Percentiles rank a stretch among this genome's conserved stretches.
These are phyloP conservation scores for Solanum hybrid DNA, from an alignment of 305 asterid species.

Conservation along the genomic window DNA sequence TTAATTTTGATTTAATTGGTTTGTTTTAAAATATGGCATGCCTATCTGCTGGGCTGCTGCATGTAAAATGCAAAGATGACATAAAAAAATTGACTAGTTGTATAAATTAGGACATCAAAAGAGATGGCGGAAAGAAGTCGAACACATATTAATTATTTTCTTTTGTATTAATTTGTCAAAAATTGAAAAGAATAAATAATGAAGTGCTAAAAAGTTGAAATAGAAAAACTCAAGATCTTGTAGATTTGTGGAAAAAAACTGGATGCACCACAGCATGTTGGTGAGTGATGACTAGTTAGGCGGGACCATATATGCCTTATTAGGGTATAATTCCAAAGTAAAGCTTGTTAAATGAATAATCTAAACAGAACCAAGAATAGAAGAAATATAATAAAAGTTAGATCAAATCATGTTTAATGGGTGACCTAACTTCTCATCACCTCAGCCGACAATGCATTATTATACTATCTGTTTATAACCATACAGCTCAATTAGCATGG, in stretches of 20 bases:
- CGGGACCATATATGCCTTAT: not conserved
- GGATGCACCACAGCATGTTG: not conserved
- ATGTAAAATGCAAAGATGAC: not conserved
- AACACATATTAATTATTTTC: not conserved
- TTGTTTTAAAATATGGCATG: not conserved
- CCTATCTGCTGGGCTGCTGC: constrained; percentile 4
- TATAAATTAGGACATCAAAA: not conserved
- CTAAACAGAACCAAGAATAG: not conserved
- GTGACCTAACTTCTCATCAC: constrained; percentile 61
- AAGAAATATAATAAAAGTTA: not conserved
- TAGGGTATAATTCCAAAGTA: not conserved
- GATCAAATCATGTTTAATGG: constrained; percentile 10
- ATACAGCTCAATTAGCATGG: not conserved
- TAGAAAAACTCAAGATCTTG: not conserved
- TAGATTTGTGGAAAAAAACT: not conserved
- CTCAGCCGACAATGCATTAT: constrained; percentile 68
- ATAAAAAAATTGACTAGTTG: not conserved
- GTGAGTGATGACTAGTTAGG: constrained; percentile 1
- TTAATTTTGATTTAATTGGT: not conserved
- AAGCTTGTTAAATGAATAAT: not conserved
- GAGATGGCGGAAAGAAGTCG: not conserved
- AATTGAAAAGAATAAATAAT: not conserved
- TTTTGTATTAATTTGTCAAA: not conserved
- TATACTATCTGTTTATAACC: constrained; percentile 25
- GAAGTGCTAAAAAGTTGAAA: not conserved